A percentile compares a stretch with the other conserved stretches of the same genome.
Evolutionary conservation across 768 basidiomycete genomes (phyloP).

Genomic region (Kwoniella sp.): DNA sequence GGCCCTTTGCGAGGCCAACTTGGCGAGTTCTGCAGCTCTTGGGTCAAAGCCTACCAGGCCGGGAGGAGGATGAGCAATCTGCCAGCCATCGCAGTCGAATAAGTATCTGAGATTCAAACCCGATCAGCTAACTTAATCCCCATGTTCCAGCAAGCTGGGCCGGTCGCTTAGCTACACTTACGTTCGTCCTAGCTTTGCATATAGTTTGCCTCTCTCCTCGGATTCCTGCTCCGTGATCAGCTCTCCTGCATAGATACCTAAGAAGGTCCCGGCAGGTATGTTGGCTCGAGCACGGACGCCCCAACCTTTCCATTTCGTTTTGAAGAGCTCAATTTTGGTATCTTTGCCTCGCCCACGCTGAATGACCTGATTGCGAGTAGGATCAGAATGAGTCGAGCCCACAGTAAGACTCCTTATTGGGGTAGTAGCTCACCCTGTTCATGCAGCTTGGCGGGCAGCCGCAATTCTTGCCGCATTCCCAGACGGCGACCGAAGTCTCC

Average conservation of each 20-base stretch:
- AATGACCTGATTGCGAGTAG: conserved; percentile 65
- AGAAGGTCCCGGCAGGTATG: conserved; percentile 70
- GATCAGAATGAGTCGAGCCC: not conserved
- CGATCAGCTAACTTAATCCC: not conserved
- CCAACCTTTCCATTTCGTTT: conserved; percentile 72
- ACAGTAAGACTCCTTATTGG: not conserved
- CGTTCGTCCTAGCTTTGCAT: conserved; percentile 51
- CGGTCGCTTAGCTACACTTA: conserved; percentile 26
- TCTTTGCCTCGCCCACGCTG: conserved; percentile 72
- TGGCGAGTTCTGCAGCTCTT: conserved; percentile 35
- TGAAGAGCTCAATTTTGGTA: conserved; percentile 71
- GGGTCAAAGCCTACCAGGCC: conserved; percentile 43
- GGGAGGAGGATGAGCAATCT: conserved; percentile 59
- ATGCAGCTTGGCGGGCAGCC: conserved; percentile 76
- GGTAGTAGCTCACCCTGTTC: conserved; percentile 68
- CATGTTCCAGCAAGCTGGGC: no score
- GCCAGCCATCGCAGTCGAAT: conserved; percentile 77
- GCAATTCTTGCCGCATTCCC: conserved; percentile 84
- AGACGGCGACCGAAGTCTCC: conserved; percentile 59
- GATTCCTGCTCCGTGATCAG: conserved; percentile 70
- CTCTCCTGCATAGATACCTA: conserved; percentile 87
- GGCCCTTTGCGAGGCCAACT: conserved; percentile 45
- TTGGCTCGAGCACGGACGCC: conserved; percentile 71
- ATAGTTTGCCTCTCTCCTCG: conserved; percentile 68
- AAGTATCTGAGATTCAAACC: conserved; percentile 64